Evolutionary conservation across 78 protist genomes (phyloP).

Genomic region (Pigoraptor vietnamica): DNA sequence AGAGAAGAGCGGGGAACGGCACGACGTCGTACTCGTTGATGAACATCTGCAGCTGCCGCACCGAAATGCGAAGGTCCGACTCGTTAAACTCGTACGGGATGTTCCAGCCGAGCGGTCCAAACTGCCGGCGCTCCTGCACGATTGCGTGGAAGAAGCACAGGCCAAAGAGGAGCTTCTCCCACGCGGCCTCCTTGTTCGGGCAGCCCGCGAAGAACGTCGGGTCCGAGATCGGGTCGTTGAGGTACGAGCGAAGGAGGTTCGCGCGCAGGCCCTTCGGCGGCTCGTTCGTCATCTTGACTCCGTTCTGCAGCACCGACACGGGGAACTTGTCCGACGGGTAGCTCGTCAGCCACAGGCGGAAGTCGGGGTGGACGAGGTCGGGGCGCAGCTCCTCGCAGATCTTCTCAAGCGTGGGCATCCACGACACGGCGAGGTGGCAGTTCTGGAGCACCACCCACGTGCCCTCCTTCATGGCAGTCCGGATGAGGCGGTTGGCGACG

Average conservation of each 20-base stretch:
- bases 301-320: constrained; percentile 71
- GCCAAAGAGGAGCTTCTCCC: constrained; percentile 48
- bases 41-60: constrained; percentile 47
- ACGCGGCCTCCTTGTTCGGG: constrained; percentile 25
- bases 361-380: constrained; percentile 54
- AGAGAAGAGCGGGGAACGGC: constrained; percentile 65
- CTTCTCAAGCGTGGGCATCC: constrained; percentile 65
- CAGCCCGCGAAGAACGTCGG: constrained; percentile 6
- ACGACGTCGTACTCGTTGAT: constrained; percentile 59
- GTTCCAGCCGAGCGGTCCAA: constrained; percentile 84
- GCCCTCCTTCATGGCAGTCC: constrained; percentile 62
- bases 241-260: constrained; percentile 59
- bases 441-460: constrained; percentile 84
- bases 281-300: constrained; percentile 84
- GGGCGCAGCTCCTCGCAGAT: constrained; percentile 37
- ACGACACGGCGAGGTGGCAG: constrained; percentile 75
- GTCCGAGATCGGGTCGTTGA: constrained; percentile 18
- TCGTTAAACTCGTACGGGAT: constrained; percentile 73
- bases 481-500: constrained; percentile 62
- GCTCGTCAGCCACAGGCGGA: constrained; percentile 82
- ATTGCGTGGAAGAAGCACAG: constrained; percentile 72
- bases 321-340: constrained; percentile 65
- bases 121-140: constrained; percentile 73
- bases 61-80: constrained; percentile 51
- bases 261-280: constrained; percentile 76